These are phyloP conservation scores for Diaporthe amygdali DNA, from an alignment of 2,329 filamentous ascomycete genomes.

Conservation along the genomic window DNA sequence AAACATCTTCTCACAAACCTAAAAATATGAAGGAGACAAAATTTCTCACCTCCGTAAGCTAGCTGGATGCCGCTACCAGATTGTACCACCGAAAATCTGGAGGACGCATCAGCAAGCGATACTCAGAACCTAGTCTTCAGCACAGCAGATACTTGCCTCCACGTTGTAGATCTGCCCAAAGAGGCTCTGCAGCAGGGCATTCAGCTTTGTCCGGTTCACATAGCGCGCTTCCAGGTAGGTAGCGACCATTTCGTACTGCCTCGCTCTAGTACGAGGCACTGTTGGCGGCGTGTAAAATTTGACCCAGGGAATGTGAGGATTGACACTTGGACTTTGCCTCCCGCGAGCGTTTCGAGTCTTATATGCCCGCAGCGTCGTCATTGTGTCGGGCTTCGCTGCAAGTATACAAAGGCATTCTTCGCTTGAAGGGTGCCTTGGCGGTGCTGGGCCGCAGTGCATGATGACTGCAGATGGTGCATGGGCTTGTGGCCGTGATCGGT, in stretches of 20 bases:
- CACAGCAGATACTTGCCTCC: neutral
- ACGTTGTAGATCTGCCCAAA: neutral
- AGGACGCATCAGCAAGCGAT: neutral
- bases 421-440: neutral
- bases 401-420: neutral
- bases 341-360: neutral
- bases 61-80: neutral
- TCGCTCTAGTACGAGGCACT: too few species aligned
- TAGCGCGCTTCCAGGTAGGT: neutral
- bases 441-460: neutral
- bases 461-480: neutral
- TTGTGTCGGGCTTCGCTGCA: neutral
- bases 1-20: too few species aligned
- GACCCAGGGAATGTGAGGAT: too few species aligned
- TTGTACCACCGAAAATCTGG: neutral
- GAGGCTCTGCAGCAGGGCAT: neutral
- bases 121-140: neutral
- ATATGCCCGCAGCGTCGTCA: neutral
- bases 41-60: neutral
- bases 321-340: too few species aligned
- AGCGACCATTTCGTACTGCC: neutral
- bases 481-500: neutral
- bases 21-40: neutral
- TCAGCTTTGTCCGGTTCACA: neutral
- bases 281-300: too few species aligned